Conservation (phyloP, 805 yeast genomes). For the Yamadazyma laniorum region DNA sequence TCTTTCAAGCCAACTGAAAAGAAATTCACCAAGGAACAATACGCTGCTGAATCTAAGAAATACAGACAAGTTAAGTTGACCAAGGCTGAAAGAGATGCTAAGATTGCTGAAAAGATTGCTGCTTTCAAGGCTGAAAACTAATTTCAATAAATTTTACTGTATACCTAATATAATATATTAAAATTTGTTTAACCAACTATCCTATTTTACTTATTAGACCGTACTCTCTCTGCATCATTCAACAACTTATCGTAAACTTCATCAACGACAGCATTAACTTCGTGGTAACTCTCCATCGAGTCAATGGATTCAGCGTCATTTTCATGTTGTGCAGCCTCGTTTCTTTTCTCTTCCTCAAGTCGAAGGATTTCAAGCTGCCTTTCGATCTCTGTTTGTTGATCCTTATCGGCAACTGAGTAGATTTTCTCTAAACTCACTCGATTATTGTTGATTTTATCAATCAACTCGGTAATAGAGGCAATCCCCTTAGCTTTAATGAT, state of each 20-base stretch:
- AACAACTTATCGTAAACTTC: slow-evolving; percentile 71
- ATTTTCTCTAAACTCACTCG: slow-evolving; percentile 50
- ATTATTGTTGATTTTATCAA: slow-evolving; percentile 60
- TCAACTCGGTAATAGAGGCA: slow-evolving; percentile 64
- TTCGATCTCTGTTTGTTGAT: slow-evolving; percentile 19
- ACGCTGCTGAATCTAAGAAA: slow-evolving; percentile 95
- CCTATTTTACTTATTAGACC: slow-evolving; percentile 40
- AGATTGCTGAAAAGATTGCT: slow-evolving; percentile 90
- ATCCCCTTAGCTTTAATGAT: slow-evolving; percentile 76
- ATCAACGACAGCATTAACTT: slow-evolving; percentile 52
- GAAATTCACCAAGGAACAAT: slow-evolving; percentile 96
- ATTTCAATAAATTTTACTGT: slow-evolving; percentile 9
- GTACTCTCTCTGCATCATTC: slow-evolving; percentile 63
- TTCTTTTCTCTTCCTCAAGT: slow-evolving; percentile 8
- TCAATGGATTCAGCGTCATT: slow-evolving; percentile 28
- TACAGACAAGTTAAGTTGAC: slow-evolving; percentile 86
- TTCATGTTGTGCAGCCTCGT: background rate
- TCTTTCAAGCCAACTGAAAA: slow-evolving; percentile 80
- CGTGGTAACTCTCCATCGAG: slow-evolving; percentile 16
- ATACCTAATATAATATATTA: background rate
- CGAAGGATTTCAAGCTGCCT: slow-evolving; percentile 15
- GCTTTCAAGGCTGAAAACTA: slow-evolving; percentile 65
- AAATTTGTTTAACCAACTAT: slow-evolving; percentile 11
- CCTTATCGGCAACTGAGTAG: slow-evolving; percentile 28
- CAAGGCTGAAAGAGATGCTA: slow-evolving; percentile 86